These are phyloP conservation scores for Phoma sp. DNA, from an alignment of 2,329 filamentous ascomycete species.

Conservation along the genomic window DNA sequence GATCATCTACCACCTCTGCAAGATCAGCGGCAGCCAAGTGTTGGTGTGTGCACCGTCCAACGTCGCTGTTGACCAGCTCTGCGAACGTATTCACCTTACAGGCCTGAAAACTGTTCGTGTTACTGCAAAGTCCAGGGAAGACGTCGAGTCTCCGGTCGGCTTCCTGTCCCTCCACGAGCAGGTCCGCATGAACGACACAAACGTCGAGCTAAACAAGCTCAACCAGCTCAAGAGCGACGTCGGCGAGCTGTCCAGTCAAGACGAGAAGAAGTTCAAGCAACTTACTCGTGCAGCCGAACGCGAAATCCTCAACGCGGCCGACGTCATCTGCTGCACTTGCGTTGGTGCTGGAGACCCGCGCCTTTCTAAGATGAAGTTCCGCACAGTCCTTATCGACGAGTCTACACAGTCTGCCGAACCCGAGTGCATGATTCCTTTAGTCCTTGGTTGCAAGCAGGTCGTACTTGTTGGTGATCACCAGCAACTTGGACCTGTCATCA, in stretches of 20 bases:
- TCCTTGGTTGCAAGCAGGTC: slow-evolving; percentile 97
- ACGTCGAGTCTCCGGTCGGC: slow-evolving; percentile 97
- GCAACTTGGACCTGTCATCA: slow-evolving; percentile 96
- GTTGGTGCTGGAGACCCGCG: slow-evolving; percentile 96
- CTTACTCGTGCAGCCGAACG: slow-evolving; percentile 91
- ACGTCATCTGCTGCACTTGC: slow-evolving; percentile 98
- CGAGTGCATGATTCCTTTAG: slow-evolving; percentile 97
- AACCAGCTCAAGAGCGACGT: slow-evolving; percentile 91
- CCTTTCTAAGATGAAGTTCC: slow-evolving; percentile 95
- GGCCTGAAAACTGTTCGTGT: slow-evolving; percentile 96
- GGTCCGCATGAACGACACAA: slow-evolving; percentile 96
- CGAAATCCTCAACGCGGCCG: slow-evolving; percentile 92
- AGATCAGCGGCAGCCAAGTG: slow-evolving; percentile 92
- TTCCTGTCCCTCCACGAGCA: slow-evolving; percentile 96
- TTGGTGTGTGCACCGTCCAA: slow-evolving; percentile 97
- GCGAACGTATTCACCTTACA: slow-evolving; percentile 93
- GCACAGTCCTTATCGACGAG: slow-evolving; percentile 96
- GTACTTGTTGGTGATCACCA: slow-evolving; percentile 99
- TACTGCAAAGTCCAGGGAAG: slow-evolving; percentile 97
- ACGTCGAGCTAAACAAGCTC: slow-evolving; percentile 89
- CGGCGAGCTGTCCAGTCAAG: slow-evolving; percentile 89
- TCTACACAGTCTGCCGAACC: slow-evolving; percentile 98
- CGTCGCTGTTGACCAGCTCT: slow-evolving; percentile 97
- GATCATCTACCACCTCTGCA: slow-evolving; percentile 96
- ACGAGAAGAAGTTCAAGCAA: slow-evolving; percentile 98